These are phyloP conservation scores for Trichosporon inkin DNA, from an alignment of 1,284 basidiomycete species.

Conservation along the genomic window DNA sequence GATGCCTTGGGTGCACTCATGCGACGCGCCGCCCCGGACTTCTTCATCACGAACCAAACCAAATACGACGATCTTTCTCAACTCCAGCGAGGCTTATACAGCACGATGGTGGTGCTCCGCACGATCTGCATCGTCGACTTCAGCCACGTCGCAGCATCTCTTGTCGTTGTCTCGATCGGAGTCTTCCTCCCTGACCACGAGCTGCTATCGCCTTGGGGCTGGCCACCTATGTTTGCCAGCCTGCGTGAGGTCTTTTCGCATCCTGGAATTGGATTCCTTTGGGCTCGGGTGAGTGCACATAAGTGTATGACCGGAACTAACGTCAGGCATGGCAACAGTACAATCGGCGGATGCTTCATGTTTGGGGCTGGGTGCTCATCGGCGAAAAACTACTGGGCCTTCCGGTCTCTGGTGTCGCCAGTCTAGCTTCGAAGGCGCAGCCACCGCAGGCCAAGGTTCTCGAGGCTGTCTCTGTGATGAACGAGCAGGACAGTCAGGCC, in stretches of 20 bases:
- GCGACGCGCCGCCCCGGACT: conserved; percentile 24
- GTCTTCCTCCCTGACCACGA: conserved; percentile 35
- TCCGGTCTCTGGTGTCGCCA: conserved; percentile 30
- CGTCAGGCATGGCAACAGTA: conserved; percentile 43
- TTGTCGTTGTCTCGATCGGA: conserved; percentile 29
- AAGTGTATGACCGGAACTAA: not conserved
- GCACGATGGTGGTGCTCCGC: conserved; percentile 27
- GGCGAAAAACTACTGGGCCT: conserved; percentile 41
- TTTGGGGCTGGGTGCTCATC: conserved; percentile 39
- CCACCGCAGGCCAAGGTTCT: not conserved
- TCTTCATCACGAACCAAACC: conserved; percentile 28
- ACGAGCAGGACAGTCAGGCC: not conserved
- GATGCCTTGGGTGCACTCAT: conserved; percentile 14
- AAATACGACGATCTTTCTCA: conserved; percentile 25
- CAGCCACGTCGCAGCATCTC: conserved; percentile 16
- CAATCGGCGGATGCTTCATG: conserved; percentile 35
- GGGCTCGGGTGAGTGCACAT: conserved; percentile 36
- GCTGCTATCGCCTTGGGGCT: conserved; percentile 42
- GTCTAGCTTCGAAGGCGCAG: not conserved
- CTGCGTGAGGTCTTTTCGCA: conserved; percentile 32
- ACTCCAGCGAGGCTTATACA: conserved; percentile 27
- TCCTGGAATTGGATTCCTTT: conserved; percentile 40
- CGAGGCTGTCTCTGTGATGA: not conserved
- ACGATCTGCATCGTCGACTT: conserved; percentile 28
- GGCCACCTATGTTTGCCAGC: conserved; percentile 41